Evolutionary conservation across 306 rosid species (phyloP).

Genomic region (Pyrus pyrifolia): DNA sequence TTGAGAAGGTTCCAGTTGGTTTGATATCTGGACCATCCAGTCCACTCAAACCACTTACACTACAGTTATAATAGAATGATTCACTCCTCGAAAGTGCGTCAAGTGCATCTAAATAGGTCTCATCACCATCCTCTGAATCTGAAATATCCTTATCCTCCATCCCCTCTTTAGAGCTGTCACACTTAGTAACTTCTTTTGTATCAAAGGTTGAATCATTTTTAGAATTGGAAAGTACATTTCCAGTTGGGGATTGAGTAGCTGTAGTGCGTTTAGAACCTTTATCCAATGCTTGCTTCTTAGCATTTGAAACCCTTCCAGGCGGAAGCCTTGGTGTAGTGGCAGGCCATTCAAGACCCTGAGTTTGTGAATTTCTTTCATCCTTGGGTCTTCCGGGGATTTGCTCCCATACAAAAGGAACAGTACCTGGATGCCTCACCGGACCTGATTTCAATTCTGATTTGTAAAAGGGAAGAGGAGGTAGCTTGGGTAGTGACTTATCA

Average conservation of each 20-base stretch:
- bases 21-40: conserved; percentile 45
- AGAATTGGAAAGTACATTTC: conserved; percentile 22
- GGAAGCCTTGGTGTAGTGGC: conserved; percentile 50
- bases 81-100: conserved; percentile 74
- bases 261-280: conserved; percentile 24
- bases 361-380: conserved; percentile 37
- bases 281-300: conserved; percentile 31
- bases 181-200: conserved; percentile 14
- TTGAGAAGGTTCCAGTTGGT: conserved; percentile 39
- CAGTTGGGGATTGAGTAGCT: conserved; percentile 24
- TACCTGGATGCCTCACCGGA: conserved; percentile 69
- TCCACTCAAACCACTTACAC: conserved; percentile 66
- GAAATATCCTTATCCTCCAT: conserved; percentile 23
- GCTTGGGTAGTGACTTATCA: conserved; percentile 34
- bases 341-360: conserved; percentile 22
- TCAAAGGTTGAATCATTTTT: conserved; percentile 20
- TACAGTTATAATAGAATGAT: conserved; percentile 62
- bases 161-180: conserved; percentile 24
- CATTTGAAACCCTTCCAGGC: conserved; percentile 52
- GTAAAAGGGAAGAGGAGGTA: conserved; percentile 47
- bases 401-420: conserved; percentile 86
- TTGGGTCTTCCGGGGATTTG: conserved; percentile 79
- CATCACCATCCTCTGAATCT: conserved; percentile 52
- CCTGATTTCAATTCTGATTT: conserved; percentile 79
- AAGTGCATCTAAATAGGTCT: conserved; percentile 53